A percentile compares a stretch with the other conserved stretches of the same genome.
These are phyloP conservation scores for Acanthamoeba lenticulata DNA, from an alignment of 208 protist species.

Conservation along the genomic window DNA sequence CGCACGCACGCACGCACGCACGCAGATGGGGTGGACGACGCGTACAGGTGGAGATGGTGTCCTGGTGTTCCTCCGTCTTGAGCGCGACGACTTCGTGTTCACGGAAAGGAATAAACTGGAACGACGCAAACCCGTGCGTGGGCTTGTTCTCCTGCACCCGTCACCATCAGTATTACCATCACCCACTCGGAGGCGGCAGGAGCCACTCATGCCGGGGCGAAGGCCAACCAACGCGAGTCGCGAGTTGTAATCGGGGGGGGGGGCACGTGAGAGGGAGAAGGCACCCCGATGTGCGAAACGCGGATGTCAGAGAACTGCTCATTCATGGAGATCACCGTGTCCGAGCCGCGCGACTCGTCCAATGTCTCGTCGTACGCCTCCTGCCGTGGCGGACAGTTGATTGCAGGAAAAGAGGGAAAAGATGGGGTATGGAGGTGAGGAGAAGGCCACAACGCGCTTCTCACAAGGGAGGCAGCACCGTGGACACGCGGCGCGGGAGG, in stretches of 20 bases:
- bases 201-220: no score
- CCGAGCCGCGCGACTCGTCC: slow-evolving; percentile 76
- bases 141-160: slow-evolving; percentile 28
- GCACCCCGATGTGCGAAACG: slow-evolving; percentile 26
- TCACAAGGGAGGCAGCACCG: not conserved
- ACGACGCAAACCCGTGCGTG: slow-evolving; percentile 67
- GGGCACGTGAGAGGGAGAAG: not conserved
- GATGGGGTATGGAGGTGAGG: no score
- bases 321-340: slow-evolving; percentile 74
- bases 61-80: slow-evolving; percentile 71
- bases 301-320: slow-evolving; percentile 65
- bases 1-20: not conserved
- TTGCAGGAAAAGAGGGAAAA: not conserved
- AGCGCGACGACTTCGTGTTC: slow-evolving; percentile 71
- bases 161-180: not conserved
- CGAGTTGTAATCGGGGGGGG: not conserved
- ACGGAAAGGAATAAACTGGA: slow-evolving; percentile 68
- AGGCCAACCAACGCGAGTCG: not conserved
- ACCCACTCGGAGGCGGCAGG: no score
- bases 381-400: not conserved
- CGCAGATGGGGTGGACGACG: not conserved
- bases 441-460: no score
- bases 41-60: slow-evolving; percentile 69
- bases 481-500: slow-evolving; percentile 76
- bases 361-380: slow-evolving; percentile 75